Conservation (phyloP, 768 basidiomycete genomes). For the Amanita subjunquillea region DNA sequence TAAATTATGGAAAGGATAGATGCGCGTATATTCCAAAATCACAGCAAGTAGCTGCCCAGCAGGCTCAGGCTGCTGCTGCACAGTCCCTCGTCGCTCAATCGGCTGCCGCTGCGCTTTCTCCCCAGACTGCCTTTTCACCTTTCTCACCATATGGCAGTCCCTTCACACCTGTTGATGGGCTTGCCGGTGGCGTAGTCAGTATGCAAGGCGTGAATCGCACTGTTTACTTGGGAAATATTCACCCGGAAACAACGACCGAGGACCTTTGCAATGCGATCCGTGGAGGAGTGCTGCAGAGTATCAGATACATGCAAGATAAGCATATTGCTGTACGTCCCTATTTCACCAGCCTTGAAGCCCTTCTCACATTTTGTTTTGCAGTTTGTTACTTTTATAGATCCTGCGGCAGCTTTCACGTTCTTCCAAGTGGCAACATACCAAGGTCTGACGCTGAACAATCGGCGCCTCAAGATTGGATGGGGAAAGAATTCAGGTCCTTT, state of each 20-base stretch:
- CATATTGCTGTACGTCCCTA: slow-evolving; percentile 74
- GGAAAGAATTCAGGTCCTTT: slow-evolving; percentile 92
- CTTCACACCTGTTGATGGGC: slow-evolving; percentile 37
- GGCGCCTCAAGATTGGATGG: slow-evolving; percentile 96
- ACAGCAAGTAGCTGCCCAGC: slow-evolving; percentile 81
- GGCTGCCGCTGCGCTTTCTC: slow-evolving; percentile 15
- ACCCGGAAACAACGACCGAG: slow-evolving; percentile 90
- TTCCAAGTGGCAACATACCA: slow-evolving; percentile 87
- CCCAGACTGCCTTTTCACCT: slow-evolving; percentile 25
- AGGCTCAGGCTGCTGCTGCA: slow-evolving; percentile 79
- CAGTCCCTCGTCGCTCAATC: slow-evolving; percentile 61
- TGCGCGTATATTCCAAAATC: slow-evolving; percentile 97
- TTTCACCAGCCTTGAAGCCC: background rate
- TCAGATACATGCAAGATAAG: slow-evolving; percentile 94
- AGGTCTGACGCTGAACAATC: slow-evolving; percentile 86
- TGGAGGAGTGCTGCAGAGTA: slow-evolving; percentile 93
- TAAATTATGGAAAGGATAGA: slow-evolving; percentile 98
- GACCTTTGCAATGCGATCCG: slow-evolving; percentile 95
- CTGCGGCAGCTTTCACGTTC: slow-evolving; percentile 87
- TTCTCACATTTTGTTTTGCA: slow-evolving; percentile 18
- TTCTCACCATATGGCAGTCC: slow-evolving; percentile 39
- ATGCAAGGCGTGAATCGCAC: slow-evolving; percentile 74
- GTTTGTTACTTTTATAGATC: slow-evolving; percentile 97
- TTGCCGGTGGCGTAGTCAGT: slow-evolving; percentile 19
- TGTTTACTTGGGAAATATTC: slow-evolving; percentile 93